Evolutionary conservation across 2,329 filamentous ascomycete species (phyloP).

Genomic region (Dothideomycetes sp.): DNA sequence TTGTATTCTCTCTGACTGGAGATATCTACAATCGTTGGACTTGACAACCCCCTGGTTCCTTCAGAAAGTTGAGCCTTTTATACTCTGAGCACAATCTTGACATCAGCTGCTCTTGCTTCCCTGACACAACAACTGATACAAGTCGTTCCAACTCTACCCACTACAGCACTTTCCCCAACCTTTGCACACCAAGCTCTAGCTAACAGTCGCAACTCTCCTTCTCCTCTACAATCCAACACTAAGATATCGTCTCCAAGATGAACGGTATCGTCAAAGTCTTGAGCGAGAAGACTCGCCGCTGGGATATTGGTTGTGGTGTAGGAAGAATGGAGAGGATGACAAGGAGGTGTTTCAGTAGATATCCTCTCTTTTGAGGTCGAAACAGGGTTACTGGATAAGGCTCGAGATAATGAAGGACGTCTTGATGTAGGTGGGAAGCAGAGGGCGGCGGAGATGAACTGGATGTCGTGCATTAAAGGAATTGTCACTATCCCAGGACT

Average conservation of each 20-base stretch:
- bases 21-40: too few relatives aligned
- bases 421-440: conserved; percentile 28
- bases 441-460: conserved; percentile 47
- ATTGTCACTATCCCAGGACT: conserved; percentile 21
- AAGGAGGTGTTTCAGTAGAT: too few relatives aligned
- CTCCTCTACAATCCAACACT: conserved; percentile 44
- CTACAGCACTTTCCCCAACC: conserved; percentile 62
- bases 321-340: conserved; percentile 33
- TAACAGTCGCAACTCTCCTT: conserved; percentile 58
- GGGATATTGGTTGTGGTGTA: conserved; percentile 30
- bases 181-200: conserved; percentile 65
- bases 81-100: conserved; percentile 52
- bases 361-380: too few relatives aligned
- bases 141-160: conserved; percentile 57
- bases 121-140: conserved; percentile 67
- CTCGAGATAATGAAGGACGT: too few relatives aligned
- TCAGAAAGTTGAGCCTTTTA: conserved; percentile 17
- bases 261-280: conserved; percentile 14
- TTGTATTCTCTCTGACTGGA: too few relatives aligned
- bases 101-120: conserved; percentile 61
- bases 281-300: conserved; percentile 21
- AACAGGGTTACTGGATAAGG: too few relatives aligned
- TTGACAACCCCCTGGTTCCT: too few relatives aligned
- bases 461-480: conserved; percentile 41
- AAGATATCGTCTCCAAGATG: conserved; percentile 26